Evolutionary conservation across 2,329 filamentous ascomycete species (phyloP).

Genomic region (Fusarium kyushuense): DNA sequence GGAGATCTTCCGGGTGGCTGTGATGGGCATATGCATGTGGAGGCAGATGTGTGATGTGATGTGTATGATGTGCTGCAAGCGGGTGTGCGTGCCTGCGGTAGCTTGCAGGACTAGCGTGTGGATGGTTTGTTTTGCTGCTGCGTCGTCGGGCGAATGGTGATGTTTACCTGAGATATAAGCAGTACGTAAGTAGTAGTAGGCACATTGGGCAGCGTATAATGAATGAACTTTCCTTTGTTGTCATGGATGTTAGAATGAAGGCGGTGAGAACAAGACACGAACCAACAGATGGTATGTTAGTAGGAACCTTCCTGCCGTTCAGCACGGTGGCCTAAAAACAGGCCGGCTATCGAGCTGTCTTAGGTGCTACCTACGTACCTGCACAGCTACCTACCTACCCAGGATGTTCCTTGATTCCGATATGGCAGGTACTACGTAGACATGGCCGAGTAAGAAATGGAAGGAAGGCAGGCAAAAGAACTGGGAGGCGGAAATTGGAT

Average conservation of each 20-base stretch:
- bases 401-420: background rate
- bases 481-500: background rate
- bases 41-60: constrained; percentile 41
- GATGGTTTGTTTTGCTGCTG: constrained; percentile 24
- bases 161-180: constrained; percentile 2
- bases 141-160: constrained; percentile 32
- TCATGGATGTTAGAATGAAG: constrained; percentile 1
- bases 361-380: background rate
- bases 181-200: background rate
- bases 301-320: background rate
- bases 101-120: constrained; percentile 25
- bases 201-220: constrained; percentile 12
- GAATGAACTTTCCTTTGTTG: constrained; percentile 4
- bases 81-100: constrained; percentile 37
- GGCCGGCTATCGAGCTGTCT: constrained; percentile 5
- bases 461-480: background rate
- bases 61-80: constrained; percentile 35
- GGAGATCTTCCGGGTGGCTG: constrained; percentile 41
- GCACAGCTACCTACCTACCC: background rate
- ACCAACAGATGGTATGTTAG: constrained; percentile 12
- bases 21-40: constrained; percentile 43
- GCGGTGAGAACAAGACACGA: constrained; percentile 27
- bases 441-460: background rate
- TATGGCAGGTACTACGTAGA: background rate
- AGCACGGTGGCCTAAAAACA: constrained; percentile 19